Base-by-base conservation (phyloP, 148 eudicot species). In the Persicaria maculosa region DNA sequence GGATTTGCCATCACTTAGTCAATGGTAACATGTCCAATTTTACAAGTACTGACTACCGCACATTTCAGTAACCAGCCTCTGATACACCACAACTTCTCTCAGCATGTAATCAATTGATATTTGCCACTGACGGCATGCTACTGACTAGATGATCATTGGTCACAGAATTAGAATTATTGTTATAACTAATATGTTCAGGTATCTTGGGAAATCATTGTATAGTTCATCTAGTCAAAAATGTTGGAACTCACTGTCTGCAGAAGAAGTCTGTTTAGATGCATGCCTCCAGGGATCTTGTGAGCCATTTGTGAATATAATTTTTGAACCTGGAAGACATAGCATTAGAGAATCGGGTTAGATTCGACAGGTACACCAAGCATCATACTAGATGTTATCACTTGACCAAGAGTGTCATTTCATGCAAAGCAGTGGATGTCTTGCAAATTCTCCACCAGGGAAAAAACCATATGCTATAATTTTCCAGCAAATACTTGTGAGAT, bases 251-350 rank as follows among this genome's bases (percentile, higher is more conserved):
- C 97, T 65, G 70, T 77, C 87, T 44, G 88, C 81, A 19, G 99
- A 90, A 76, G 99, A 84, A 19, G 79, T 88, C 80, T 89, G 94
- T 78, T 96, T 96, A 71, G 99, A 90, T 83, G 99, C 99, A 89
- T 81, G 99, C 58, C 91, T 91, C 99, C 99, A 96, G 6, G 99
- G 99, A 79, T 96, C 99, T 83, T 96, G 99, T 48, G 99, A 96
- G 81, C 99, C 99, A 88, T 96, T 96, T 31, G 99, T 84, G 82
- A 96, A 96, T 81, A 92, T 83, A 77, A 96, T 96, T 83, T 90
- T 92, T 59, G 97, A 85, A 61, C 97, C 98, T 91, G 92, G 54
- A 71, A 43, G 73, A 45, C 43, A 46, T 8, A 45, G 8, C 15
- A 47, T 31, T 36, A 70, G 73, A 70, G 17, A 19, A 17, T 44